phyloP scores from a whole-genome alignment of 2,329 filamentous ascomycete species.

The Xylaria hypoxylon region DNA sequence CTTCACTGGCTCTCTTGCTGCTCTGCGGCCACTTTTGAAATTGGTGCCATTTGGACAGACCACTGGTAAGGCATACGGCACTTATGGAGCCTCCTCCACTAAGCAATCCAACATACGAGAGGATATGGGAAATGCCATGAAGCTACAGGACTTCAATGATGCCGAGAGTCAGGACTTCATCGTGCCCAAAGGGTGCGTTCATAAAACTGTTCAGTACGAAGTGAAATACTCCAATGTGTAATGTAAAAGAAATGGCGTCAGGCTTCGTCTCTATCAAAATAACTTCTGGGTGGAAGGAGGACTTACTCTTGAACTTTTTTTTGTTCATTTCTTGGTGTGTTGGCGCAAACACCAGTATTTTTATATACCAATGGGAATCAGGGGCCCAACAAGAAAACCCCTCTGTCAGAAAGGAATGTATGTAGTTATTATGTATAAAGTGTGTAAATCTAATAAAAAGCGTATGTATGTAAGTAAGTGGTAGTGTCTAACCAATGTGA shows the following conservation, averaged over 20 bases:
- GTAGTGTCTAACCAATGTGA: slow-evolving; percentile 15
- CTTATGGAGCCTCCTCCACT: slow-evolving; percentile 32
- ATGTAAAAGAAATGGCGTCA: slow-evolving; percentile 23
- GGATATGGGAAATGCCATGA: slow-evolving; percentile 41
- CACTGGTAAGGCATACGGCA: slow-evolving; percentile 33
- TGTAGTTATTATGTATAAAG: slow-evolving; percentile 38
- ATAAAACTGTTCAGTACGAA: slow-evolving; percentile 41
- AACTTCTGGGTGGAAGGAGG: slow-evolving; percentile 5
- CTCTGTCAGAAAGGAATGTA: slow-evolving; percentile 32
- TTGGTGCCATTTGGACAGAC: slow-evolving; percentile 38
- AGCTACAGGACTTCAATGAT: slow-evolving; percentile 41
- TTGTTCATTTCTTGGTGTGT: slow-evolving; percentile 34
- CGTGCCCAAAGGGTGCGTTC: slow-evolving; percentile 39
- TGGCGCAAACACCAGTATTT: slow-evolving; percentile 24
- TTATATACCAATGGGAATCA: neutral
- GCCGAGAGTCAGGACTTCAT: slow-evolving; percentile 40
- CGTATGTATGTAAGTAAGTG: slow-evolving; percentile 3
- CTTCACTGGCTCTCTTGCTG: slow-evolving; percentile 39
- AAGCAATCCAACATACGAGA: slow-evolving; percentile 35
- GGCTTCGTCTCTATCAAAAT: slow-evolving; percentile 18
- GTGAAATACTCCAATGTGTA: slow-evolving; percentile 39
- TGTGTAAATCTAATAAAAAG: slow-evolving; percentile 12
- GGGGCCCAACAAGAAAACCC: slow-evolving; percentile 10
- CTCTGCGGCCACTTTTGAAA: slow-evolving; percentile 39
- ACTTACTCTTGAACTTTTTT: slow-evolving; percentile 28